Conservation (phyloP, 2,329 filamentous ascomycete species). For the Exophiala sp. region DNA sequence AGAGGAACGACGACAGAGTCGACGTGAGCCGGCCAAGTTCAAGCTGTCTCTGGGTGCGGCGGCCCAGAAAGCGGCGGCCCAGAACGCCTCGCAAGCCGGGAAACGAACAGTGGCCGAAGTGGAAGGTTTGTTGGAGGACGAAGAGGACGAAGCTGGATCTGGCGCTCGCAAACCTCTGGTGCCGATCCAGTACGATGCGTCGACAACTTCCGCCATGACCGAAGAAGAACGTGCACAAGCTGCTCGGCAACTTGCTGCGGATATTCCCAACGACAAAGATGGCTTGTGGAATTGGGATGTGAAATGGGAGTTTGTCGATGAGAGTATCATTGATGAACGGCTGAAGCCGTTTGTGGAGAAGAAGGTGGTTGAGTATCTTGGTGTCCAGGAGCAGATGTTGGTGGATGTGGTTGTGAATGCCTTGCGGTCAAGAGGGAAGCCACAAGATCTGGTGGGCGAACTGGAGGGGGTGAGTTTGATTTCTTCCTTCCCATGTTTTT, state of each 20-base stretch:
- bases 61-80: slow-evolving; percentile 62
- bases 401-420: slow-evolving; percentile 90
- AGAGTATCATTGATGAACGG: slow-evolving; percentile 73
- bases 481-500: no score
- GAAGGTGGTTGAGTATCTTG: slow-evolving; percentile 95
- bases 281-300: slow-evolving; percentile 89
- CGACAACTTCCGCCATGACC: slow-evolving; percentile 62
- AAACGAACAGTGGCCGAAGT: slow-evolving; percentile 83
- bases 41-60: slow-evolving; percentile 89
- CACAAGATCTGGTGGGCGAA: slow-evolving; percentile 76
- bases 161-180: slow-evolving; percentile 65
- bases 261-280: slow-evolving; percentile 81
- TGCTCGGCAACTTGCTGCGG: slow-evolving; percentile 72
- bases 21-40: slow-evolving; percentile 63
- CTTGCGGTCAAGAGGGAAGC: slow-evolving; percentile 65
- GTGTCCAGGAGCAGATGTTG: slow-evolving; percentile 91
- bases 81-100: slow-evolving; percentile 42
- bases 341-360: slow-evolving; percentile 93
- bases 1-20: slow-evolving; percentile 35
- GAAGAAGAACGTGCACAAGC: slow-evolving; percentile 84
- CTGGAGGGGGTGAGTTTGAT: slow-evolving; percentile 65
- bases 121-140: slow-evolving; percentile 88
- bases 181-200: slow-evolving; percentile 73
- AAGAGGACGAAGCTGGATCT: slow-evolving; percentile 69
- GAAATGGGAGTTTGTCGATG: slow-evolving; percentile 86